Conservation (phyloP, 2,329 filamentous ascomycete genomes). For the Ceratocystis papillata region DNA sequence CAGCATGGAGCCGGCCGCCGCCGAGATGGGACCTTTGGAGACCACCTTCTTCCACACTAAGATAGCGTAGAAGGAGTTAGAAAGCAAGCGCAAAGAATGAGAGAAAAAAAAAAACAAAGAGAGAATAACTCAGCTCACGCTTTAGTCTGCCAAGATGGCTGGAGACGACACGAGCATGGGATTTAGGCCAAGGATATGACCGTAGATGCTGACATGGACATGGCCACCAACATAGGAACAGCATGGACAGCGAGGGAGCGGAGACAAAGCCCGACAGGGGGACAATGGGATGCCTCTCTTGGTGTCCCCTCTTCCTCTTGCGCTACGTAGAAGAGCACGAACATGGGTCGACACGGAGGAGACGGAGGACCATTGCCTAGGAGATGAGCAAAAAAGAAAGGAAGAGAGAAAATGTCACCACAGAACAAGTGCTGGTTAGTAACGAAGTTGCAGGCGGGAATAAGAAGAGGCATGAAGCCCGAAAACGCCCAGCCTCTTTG, state of each 20-base stretch:
- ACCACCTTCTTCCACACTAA: slow-evolving; percentile 2
- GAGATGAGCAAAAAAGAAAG: slow-evolving; percentile 1
- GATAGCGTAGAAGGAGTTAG: not conserved
- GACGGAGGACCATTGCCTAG: not conserved
- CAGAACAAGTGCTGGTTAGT: not conserved
- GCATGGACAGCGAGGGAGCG: not conserved
- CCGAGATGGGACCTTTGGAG: slow-evolving; percentile 6
- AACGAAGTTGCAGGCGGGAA: too few relatives aligned
- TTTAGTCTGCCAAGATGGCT: not conserved
- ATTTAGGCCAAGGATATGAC: not conserved
- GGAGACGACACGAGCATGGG: slow-evolving; percentile 4
- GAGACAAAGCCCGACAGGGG: not conserved
- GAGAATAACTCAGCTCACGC: not conserved
- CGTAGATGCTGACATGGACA: not conserved
- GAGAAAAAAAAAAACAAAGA: not conserved
- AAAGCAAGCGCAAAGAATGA: not conserved
- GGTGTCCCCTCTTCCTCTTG: not conserved
- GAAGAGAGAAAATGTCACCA: not conserved
- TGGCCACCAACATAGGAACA: not conserved
- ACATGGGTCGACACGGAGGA: not conserved
- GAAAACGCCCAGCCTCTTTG: too few relatives aligned
- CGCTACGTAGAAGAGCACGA: not conserved
- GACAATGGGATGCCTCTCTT: slow-evolving; percentile 12
- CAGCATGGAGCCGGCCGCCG: not conserved
- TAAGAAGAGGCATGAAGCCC: too few relatives aligned